phyloP scores from a whole-genome alignment of 2,329 filamentous ascomycete genomes.

The Hymenoscyphus fraxineus region DNA sequence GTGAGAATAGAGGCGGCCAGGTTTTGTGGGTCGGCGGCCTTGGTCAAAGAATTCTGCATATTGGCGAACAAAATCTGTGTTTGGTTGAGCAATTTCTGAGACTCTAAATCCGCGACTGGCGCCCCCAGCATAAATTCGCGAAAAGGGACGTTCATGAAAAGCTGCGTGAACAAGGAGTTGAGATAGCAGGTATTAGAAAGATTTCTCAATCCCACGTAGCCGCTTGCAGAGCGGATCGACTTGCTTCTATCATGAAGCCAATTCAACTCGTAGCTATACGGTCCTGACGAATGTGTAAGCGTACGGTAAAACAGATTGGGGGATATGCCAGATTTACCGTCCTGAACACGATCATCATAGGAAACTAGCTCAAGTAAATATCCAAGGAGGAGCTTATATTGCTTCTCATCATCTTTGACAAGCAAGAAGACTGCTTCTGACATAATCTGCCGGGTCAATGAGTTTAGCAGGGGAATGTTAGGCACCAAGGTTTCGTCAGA shows the following conservation, averaged over 20 bases:
- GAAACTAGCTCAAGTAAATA: slow-evolving; percentile 49
- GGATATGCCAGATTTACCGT: slow-evolving; percentile 24
- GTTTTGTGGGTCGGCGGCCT: slow-evolving; percentile 66
- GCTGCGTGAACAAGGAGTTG: slow-evolving; percentile 88
- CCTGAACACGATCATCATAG: slow-evolving; percentile 42
- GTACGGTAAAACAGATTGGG: background rate
- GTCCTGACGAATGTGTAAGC: slow-evolving; percentile 35
- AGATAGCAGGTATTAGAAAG: slow-evolving; percentile 96
- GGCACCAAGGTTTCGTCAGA: slow-evolving; percentile 32
- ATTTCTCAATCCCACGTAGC: slow-evolving; percentile 87
- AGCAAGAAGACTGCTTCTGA: slow-evolving; percentile 58
- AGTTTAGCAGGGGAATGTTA: slow-evolving; percentile 48
- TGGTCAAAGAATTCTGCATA: slow-evolving; percentile 78
- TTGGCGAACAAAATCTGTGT: slow-evolving; percentile 78
- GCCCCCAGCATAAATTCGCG: slow-evolving; percentile 74
- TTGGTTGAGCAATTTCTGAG: slow-evolving; percentile 66
- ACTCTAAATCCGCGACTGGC: slow-evolving; percentile 48
- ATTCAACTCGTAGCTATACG: slow-evolving; percentile 59
- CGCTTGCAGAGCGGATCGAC: slow-evolving; percentile 69
- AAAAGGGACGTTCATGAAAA: slow-evolving; percentile 93
- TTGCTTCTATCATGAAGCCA: slow-evolving; percentile 62
- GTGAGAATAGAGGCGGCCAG: slow-evolving; percentile 76
- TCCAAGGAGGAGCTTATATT: slow-evolving; percentile 50
- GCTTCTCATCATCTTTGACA: slow-evolving; percentile 47
- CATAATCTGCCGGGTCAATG: slow-evolving; percentile 53